Conservation (phyloP, 2,329 filamentous ascomycete species). For the Xylaria polymorpha region DNA sequence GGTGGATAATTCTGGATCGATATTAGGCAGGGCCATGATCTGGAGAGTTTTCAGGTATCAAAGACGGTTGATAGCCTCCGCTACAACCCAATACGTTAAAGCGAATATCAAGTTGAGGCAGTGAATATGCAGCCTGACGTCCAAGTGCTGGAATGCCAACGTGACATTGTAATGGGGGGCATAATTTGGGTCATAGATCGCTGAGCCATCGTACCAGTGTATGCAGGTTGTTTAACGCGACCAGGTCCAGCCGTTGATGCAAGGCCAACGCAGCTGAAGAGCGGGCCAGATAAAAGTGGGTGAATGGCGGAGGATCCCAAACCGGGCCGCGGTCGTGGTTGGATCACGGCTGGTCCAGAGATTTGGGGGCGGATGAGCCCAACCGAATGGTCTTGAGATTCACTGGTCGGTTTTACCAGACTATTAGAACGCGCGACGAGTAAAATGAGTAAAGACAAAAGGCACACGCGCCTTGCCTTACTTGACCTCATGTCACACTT, state of each 20-base stretch:
- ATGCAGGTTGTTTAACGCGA: conserved; percentile 41
- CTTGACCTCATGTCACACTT: conserved; percentile 46
- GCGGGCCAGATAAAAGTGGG: conserved; percentile 36
- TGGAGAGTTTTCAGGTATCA: conserved; percentile 33
- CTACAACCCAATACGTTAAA: conserved; percentile 31
- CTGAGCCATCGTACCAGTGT: conserved; percentile 40
- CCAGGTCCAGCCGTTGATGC: conserved; percentile 50
- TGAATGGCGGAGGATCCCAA: conserved; percentile 36
- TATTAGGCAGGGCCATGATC: conserved; percentile 30
- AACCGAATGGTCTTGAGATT: conserved; percentile 46
- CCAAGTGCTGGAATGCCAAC: conserved; percentile 37
- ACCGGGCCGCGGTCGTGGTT: conserved; percentile 37
- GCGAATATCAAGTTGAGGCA: conserved; percentile 29
- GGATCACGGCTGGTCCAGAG: conserved; percentile 39
- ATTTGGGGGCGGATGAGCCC: conserved; percentile 46
- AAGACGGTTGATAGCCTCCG: conserved; percentile 31
- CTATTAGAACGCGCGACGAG: conserved; percentile 30
- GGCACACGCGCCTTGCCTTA: conserved; percentile 47
- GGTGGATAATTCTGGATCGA: conserved; percentile 26
- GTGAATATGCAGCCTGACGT: conserved; percentile 42
- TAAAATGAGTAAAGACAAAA: conserved; percentile 34
- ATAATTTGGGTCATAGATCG: conserved; percentile 42
- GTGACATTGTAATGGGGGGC: conserved; percentile 39
- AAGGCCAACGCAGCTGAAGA: conserved; percentile 50
- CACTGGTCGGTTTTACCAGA: conserved; percentile 44